Evolutionary conservation across 768 basidiomycete genomes (phyloP).

Genomic region (Vararia minispora): DNA sequence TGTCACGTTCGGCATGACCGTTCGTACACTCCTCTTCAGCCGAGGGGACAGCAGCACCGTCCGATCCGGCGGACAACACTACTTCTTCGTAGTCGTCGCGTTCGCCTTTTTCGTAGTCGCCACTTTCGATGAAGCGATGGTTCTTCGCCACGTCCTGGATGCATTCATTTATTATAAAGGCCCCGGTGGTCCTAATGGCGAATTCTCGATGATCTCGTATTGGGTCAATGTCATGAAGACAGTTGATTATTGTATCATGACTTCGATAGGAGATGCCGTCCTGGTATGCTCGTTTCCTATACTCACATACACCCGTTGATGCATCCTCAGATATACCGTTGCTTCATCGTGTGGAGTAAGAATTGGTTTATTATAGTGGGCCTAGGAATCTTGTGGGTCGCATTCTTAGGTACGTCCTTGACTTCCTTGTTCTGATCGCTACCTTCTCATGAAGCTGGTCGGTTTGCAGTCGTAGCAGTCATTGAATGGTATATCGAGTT

Average conservation of each 20-base stretch:
- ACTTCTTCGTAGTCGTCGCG: constrained; percentile 27
- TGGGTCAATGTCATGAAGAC: constrained; percentile 34
- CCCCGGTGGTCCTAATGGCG: constrained; percentile 18
- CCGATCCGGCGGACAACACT: constrained; percentile 11
- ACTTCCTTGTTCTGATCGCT: constrained; percentile 5
- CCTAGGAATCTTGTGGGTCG: constrained; percentile 16
- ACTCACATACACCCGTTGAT: not conserved
- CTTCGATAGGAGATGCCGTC: constrained; percentile 31
- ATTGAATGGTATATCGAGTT: constrained; percentile 8
- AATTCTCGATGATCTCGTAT: constrained; percentile 25
- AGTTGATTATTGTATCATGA: constrained; percentile 29
- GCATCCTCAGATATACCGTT: constrained; percentile 13
- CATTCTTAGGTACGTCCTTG: constrained; percentile 6
- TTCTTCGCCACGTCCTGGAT: constrained; percentile 29
- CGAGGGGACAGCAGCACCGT: too few species aligned
- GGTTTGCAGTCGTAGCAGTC: constrained; percentile 4
- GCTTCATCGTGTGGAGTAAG: constrained; percentile 17
- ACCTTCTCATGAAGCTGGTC: constrained; percentile 1
- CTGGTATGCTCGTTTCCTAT: constrained; percentile 20
- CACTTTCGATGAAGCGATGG: constrained; percentile 28
- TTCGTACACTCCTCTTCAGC: constrained; percentile 22
- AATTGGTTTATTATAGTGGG: constrained; percentile 12
- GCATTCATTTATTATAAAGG: constrained; percentile 27
- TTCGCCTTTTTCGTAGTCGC: constrained; percentile 29
- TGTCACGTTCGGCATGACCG: constrained; percentile 16